Evolutionary conservation across 768 basidiomycete genomes (phyloP).

Genomic region (Trametopsis cervina): DNA sequence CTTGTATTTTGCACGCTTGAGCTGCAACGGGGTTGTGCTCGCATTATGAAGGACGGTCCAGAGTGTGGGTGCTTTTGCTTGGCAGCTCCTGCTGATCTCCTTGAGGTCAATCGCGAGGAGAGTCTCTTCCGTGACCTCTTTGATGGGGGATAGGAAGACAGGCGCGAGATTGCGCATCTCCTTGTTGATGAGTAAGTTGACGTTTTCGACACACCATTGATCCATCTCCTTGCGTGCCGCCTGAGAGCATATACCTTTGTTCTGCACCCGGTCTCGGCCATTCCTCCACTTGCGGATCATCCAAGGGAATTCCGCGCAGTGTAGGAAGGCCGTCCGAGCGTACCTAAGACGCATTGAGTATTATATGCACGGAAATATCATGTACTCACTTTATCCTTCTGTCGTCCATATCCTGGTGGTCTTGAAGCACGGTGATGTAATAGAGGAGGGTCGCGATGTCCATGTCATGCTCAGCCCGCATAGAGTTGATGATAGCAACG

Average conservation of each 20-base stretch:
- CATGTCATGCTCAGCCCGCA: background rate
- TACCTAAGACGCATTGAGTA: background rate
- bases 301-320: constrained; percentile 1
- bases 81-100: background rate
- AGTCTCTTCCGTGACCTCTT: constrained; percentile 2
- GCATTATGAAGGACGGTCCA: constrained; percentile 2
- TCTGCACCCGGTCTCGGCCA: constrained; percentile 1
- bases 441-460: constrained; percentile 2
- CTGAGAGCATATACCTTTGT: background rate
- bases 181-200: background rate
- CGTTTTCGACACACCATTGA: background rate
- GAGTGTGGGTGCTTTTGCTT: constrained; percentile 1
- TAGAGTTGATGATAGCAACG: background rate
- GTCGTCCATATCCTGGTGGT: too few relatives aligned
- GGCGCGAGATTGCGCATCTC: constrained; percentile 3
- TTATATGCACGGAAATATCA: background rate
- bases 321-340: constrained; percentile 1
- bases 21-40: constrained; percentile 6
- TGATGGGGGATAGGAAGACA: background rate
- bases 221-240: background rate
- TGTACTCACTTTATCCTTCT: background rate
- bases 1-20: constrained; percentile 1
- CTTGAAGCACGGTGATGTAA: background rate
- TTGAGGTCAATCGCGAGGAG: constrained; percentile 5
- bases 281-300: background rate